Base-by-base conservation (phyloP, 2,329 filamentous ascomycete species). In the Exophiala sp. region DNA sequence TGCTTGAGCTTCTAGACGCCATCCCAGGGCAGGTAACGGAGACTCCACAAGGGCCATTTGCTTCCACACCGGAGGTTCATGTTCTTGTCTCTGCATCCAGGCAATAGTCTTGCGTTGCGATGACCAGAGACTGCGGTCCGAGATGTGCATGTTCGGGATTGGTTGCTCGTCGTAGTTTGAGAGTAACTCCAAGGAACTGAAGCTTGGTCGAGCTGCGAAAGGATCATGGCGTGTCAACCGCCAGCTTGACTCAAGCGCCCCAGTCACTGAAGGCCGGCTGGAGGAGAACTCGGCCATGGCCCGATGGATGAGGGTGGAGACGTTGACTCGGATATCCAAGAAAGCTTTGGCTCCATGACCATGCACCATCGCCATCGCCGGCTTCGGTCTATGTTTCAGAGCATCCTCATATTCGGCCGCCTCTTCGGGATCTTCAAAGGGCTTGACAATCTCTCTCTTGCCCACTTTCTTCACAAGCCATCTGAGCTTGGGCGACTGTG, bases 81-180 rank as follows among this genome's bases (percentile, higher is more conserved):
- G 53, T 60, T 85, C 82, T 62, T 81, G 78, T 0, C 56, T 14
- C 8, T 70, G 60, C 79, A 83, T 83, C 82, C 82, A 86, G 0
- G 64, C 56, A 1, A 86, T 63, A 2, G 77, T 78, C 14, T 71
- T 68, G 3, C 71, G 62, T 54, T 86, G 82, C 24, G 79, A 74
- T 0, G 66, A 64, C 4, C 74, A 72, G 1, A 83, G 64, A 1
- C 55, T n/a, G 16, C 53, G 49, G 16, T 24, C n/a, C 14, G 32
- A 23, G 27, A 35, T 16, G 13, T 18, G 27, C 21, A 13, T 19
- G 18, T 27, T 11, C 18, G 34, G 11, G 10, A 14, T 21, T 34
- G 23, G 19, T 11, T 11, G 18, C n/a, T 46, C 47, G 14, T 11
- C 14, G 18, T 23, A 22, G 22, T 55, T 55, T 10, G 44, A 48